Evolutionary conservation across 2,329 filamentous ascomycete genomes (phyloP).

Genomic region (Paecilomyces dactylethromorphus): DNA sequence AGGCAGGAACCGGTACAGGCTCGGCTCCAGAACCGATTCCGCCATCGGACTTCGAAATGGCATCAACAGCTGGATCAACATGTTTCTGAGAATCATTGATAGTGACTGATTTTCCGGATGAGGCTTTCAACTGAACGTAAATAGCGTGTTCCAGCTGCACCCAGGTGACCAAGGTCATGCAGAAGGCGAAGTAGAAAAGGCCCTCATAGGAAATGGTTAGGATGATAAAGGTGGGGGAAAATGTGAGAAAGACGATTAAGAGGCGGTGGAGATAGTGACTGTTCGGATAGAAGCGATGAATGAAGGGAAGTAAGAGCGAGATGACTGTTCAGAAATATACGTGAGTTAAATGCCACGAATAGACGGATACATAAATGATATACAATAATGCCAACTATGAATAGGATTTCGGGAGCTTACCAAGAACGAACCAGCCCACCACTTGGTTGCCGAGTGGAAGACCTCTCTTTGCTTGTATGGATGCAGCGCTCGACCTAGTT

Average conservation of each 20-base stretch:
- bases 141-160: conserved; percentile 83
- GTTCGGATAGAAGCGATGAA: conserved; percentile 74
- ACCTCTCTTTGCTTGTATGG: conserved; percentile 76
- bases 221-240: conserved; percentile 89
- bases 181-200: conserved; percentile 90
- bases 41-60: neutral
- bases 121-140: conserved; percentile 38
- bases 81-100: neutral
- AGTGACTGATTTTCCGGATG: conserved; percentile 2
- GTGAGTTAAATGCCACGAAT: conserved; percentile 5
- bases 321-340: conserved; percentile 42
- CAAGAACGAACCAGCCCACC: conserved; percentile 73
- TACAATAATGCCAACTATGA: neutral
- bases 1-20: conserved; percentile 14
- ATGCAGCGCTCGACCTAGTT: conserved; percentile 77
- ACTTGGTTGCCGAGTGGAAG: conserved; percentile 82
- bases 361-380: neutral
- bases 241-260: conserved; percentile 83
- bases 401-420: conserved; percentile 39
- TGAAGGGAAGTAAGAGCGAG: conserved; percentile 71
- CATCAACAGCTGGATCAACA: neutral
- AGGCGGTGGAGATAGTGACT: conserved; percentile 86
- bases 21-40: neutral
- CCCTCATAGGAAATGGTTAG: conserved; percentile 97
- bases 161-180: conserved; percentile 75